Evolutionary conservation across 495 filamentous ascomycete species (phyloP), one percentile per base, ranked within the genome.

Genomic region (Margaritispora aquatica): DNA sequence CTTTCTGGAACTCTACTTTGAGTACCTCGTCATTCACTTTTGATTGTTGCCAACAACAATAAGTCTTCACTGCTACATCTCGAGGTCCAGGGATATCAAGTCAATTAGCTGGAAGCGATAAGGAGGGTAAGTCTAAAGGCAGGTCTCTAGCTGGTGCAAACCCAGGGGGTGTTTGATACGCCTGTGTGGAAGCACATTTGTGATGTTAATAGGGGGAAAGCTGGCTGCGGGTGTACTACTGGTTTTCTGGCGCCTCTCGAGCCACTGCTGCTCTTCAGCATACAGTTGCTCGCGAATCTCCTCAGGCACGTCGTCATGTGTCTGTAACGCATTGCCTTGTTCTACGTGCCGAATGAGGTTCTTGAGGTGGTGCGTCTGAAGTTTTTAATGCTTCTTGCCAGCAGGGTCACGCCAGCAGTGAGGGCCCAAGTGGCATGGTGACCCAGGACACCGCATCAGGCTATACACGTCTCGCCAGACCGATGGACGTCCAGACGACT

Each of bases 1-100:
- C 54, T 31, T 62, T 62, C 27, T 44, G 46, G 29, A 52, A 62
- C 31, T 51, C 54, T 21, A 26, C n/a, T 21, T 62, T 62, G 2
- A 51, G 36, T 53, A 13, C 23, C 7, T 51, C 2, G 23, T 57
- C 34, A 57, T 19, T 54, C 20, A 62, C 34, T 26, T 53, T 9
- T 23, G 49, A 62, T 44, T 58, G 47, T 36, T 63, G 66, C 65
- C 66, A 68, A 36, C 57, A 38, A 61, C 49, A 38, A 29, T 71
- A 71, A 19, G 60, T 58, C 38, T 61, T 61, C n/a, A 71, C 62
- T 13, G 58, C 65, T 26, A 31, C 55, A 61, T 70, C 23, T 51
- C 23, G 23, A 9, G n/a, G 49, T 4, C 49, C 23, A 23, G 8
- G n/a, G 13, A 51, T 51, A 9, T 9, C 5, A 9, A 51, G 49